Base-by-base conservation (phyloP, 768 basidiomycete genomes). In the Boletus huronensis region DNA sequence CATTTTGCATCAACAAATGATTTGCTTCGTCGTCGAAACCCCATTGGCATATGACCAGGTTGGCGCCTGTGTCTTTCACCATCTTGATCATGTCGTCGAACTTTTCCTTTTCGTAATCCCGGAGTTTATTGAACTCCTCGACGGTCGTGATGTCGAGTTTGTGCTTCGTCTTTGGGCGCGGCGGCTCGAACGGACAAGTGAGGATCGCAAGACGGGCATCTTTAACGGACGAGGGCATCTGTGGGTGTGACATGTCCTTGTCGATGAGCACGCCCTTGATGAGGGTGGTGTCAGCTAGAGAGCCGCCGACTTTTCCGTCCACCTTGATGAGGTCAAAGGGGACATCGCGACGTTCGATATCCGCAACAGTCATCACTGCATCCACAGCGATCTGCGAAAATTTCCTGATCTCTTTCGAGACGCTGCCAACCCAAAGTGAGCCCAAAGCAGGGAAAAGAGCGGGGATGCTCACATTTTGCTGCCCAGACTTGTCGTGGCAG, bases 21-120 rank as follows among this genome's bases (percentile, higher is more conserved):
- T 99, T 99, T 41, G 97, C 97, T 74, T 99, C 97, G 66, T 99
- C 97, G 68, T 99, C 97, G 68, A 99, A 99, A 56, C 97, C 97
- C 97, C 97, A 99, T 69, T 99, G 97, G 73, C 97, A 99, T 64
- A 99, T 98, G 60, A 99, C 97, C 55, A 99, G 74, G 73, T 99
- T 99, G 14, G 97, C 96, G 35, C 97, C 97, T 16, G 95, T 90
- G 64, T 96, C 88, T 72, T 98, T 96, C 54, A 98, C 95, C 70
- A 84, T 77, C 73, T 89, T 88, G 72, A 99, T 98, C 97, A 99
- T 99, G 67, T 93, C 88, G 59, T 82, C 79, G 65, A 99, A 99
- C 75, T 97, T 99, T 69, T 90, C 86, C 75, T 90, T 90, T 76
- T 99, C 97, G 65, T 99, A 99, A 53, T 85, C 87, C 56, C 92